These are phyloP conservation scores for Fusarium dimerum DNA, from an alignment of 2,329 filamentous ascomycete genomes.

Conservation along the genomic window DNA sequence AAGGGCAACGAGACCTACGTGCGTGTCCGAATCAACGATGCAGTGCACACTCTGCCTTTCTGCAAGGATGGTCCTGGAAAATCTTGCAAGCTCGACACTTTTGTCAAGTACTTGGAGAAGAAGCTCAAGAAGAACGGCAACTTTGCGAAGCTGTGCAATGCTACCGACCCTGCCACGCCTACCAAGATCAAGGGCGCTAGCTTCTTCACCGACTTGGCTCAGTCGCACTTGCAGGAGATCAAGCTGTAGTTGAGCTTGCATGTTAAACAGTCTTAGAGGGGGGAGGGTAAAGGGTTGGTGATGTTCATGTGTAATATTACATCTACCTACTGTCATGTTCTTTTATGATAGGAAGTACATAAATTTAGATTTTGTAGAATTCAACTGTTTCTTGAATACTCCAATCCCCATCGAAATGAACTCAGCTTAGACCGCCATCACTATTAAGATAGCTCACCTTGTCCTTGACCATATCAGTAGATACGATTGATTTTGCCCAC, in stretches of 20 bases:
- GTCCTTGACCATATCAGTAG: too few relatives aligned
- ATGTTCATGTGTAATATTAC: too few relatives aligned
- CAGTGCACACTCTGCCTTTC: constrained; percentile 57
- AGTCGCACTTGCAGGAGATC: constrained; percentile 34
- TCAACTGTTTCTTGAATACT: too few relatives aligned
- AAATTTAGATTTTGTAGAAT: too few relatives aligned
- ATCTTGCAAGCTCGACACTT: constrained; percentile 51
- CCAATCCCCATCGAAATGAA: too few relatives aligned
- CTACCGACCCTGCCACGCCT: constrained; percentile 42
- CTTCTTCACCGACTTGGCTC: constrained; percentile 49
- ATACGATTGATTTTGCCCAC: too few relatives aligned
- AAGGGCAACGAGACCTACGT: constrained; percentile 45
- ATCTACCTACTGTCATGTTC: too few relatives aligned
- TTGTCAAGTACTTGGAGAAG: constrained; percentile 37
- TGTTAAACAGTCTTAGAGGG: too few relatives aligned
- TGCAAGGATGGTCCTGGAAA: constrained; percentile 58
- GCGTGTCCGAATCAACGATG: constrained; percentile 62
- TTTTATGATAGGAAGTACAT: too few relatives aligned
- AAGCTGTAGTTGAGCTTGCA: background rate
- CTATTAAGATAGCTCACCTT: too few relatives aligned
- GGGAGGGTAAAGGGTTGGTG: too few relatives aligned
- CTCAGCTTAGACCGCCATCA: too few relatives aligned
- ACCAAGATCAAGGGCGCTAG: constrained; percentile 46
- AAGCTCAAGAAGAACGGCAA: constrained; percentile 44
- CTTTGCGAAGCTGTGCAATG: constrained; percentile 51